Percentiles rank a stretch among this genome's conserved stretches.
These are phyloP conservation scores for Pestalotiopsis sp. DNA, from an alignment of 2,329 filamentous ascomycete genomes.

Conservation along the genomic window DNA sequence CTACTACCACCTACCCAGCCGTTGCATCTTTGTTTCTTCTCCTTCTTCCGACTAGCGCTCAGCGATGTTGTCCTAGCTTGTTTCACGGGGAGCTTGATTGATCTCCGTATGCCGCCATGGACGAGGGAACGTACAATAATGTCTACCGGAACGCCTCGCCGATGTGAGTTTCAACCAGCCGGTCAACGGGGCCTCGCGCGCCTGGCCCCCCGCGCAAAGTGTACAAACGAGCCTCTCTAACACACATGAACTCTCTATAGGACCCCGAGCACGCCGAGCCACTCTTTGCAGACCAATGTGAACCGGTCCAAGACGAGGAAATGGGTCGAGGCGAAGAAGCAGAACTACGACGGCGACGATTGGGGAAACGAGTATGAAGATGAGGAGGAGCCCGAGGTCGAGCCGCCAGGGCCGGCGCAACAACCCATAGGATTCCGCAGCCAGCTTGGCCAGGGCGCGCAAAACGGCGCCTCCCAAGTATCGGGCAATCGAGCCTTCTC, in stretches of 20 bases:
- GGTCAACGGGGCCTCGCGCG: not conserved
- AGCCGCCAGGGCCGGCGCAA: constrained; percentile 41
- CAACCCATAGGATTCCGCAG: constrained; percentile 39
- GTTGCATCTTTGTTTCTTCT: not conserved
- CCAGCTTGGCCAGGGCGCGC: constrained; percentile 35
- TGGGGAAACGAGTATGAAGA: constrained; percentile 77
- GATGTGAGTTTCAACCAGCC: constrained; percentile 17
- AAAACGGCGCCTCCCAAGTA: constrained; percentile 18
- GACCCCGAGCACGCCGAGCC: constrained; percentile 20
- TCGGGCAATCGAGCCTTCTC: constrained; percentile 22
- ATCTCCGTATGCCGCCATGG: constrained; percentile 20
- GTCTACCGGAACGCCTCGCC: constrained; percentile 24
- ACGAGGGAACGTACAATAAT: constrained; percentile 26
- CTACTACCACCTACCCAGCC: not conserved
- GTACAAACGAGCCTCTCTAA: constrained; percentile 13
- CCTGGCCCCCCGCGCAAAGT: not conserved
- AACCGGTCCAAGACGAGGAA: constrained; percentile 89
- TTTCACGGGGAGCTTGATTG: constrained; percentile 3
- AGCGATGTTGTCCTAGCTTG: constrained; percentile 20
- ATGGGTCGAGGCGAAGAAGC: constrained; percentile 88
- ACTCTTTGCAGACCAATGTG: constrained; percentile 76
- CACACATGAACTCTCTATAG: constrained; percentile 14
- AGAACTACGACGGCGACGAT: constrained; percentile 89
- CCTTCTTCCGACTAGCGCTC: not conserved
- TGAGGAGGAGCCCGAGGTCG: constrained; percentile 54